These are phyloP conservation scores for Nymphaea colorata DNA, from an alignment of 164 flowering plant genomes.

Conservation along the genomic window DNA sequence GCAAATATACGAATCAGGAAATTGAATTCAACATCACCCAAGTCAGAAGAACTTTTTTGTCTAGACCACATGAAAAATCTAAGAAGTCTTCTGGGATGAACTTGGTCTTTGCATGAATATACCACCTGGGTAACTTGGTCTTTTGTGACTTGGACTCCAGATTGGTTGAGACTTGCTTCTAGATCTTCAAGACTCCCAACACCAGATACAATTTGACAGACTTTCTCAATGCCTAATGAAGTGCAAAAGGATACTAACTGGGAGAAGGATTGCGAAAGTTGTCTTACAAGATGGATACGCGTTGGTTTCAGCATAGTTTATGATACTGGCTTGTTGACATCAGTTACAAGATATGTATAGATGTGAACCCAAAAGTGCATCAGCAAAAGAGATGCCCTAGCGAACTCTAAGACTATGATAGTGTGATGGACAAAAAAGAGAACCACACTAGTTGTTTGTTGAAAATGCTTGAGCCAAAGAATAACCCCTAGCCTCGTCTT, in stretches of 20 bases:
- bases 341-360: neutral
- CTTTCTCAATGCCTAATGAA: conserved; percentile 16
- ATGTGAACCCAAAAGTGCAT: neutral
- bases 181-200: conserved; percentile 59
- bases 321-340: neutral
- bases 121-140: conserved; percentile 35
- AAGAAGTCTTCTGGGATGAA: conserved; percentile 50
- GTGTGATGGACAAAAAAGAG: neutral
- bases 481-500: too few species aligned
- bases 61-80: conserved; percentile 68
- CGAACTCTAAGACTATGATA: neutral
- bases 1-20: conserved; percentile 38
- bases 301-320: neutral
- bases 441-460: neutral
- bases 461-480: neutral
- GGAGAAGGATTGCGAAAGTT: neutral
- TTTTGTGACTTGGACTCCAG: conserved; percentile 20
- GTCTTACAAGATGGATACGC: neutral
- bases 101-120: conserved; percentile 38
- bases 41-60: conserved; percentile 11
- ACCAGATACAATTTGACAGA: conserved; percentile 32
- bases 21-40: conserved; percentile 44
- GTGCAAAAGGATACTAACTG: neutral
- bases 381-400: neutral
- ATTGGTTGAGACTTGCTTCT: conserved; percentile 36